A percentile compares a stretch with the other conserved stretches of the same genome.
Conservation (phyloP, 2,329 filamentous ascomycete genomes). For the Clonostachys chloroleuca region DNA sequence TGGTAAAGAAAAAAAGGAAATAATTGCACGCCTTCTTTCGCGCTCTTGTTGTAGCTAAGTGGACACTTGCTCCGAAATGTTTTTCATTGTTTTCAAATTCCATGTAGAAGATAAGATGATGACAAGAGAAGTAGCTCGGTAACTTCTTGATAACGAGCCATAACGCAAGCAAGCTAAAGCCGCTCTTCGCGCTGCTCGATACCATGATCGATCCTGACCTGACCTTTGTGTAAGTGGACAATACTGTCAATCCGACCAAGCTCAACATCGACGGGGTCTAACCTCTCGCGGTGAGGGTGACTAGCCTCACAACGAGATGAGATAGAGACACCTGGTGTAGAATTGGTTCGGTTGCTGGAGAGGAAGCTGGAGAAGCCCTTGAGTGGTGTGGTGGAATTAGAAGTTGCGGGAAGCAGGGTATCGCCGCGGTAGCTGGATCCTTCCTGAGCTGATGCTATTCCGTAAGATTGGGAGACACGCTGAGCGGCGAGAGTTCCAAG, state of each 20-base stretch:
- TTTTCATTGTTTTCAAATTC: too few relatives aligned
- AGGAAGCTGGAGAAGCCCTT: conserved; percentile 5
- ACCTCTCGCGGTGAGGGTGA: conserved; percentile 2
- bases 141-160: too few relatives aligned
- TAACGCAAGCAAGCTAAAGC: conserved; percentile 5
- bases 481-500: conserved; percentile 48
- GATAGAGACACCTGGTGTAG: conserved; percentile 10
- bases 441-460: conserved; percentile 4
- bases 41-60: too few relatives aligned
- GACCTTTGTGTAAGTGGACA: conserved; percentile 8
- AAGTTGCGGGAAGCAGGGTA: conserved; percentile 4
- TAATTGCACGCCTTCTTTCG: too few relatives aligned
- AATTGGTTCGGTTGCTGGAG: conserved; percentile 6
- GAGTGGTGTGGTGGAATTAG: conserved; percentile 7
- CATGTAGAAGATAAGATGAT: too few relatives aligned
- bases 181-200: conserved; percentile 23
- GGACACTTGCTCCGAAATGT: too few relatives aligned
- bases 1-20: too few relatives aligned
- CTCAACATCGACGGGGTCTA: conserved; percentile 22
- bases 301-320: conserved; percentile 15
- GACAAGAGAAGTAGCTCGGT: too few relatives aligned
- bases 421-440: conserved; percentile 4
- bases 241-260: conserved; percentile 15
- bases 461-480: conserved; percentile 25
- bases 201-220: conserved; percentile 20